phyloP scores from a whole-genome alignment of 1,284 basidiomycete species.

The Tylopilus microsporus region DNA sequence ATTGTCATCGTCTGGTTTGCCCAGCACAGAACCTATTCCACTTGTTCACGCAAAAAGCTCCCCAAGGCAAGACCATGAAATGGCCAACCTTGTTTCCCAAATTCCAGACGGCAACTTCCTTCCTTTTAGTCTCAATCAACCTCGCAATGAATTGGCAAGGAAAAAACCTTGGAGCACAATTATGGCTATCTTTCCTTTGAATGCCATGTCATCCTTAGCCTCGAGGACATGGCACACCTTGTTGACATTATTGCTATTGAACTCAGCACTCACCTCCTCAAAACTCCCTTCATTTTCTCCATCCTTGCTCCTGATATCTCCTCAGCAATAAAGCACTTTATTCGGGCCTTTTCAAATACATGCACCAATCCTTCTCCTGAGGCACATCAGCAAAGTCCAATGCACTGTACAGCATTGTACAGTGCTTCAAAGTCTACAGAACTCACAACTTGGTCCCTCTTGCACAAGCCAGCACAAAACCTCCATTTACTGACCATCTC shows the following conservation, averaged over 20 bases:
- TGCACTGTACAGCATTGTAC: too few species aligned
- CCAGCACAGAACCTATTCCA: too few species aligned
- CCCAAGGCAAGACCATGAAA: conserved; percentile 30
- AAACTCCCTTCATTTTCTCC: conserved; percentile 86
- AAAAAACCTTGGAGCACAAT: conserved; percentile 39
- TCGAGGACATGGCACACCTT: conserved; percentile 69
- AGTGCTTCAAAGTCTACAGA: too few species aligned
- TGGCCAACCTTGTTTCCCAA: conserved; percentile 33
- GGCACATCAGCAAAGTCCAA: too few species aligned
- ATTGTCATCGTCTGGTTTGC: too few species aligned
- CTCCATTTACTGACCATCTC: too few species aligned
- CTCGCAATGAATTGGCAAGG: conserved; percentile 35
- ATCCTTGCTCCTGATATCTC: conserved; percentile 79
- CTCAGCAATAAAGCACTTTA: conserved; percentile 65
- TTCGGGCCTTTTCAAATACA: conserved; percentile 67
- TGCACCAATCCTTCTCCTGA: conserved; percentile 40
- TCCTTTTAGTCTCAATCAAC: conserved; percentile 53
- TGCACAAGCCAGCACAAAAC: too few species aligned
- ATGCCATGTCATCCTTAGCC: conserved; percentile 67
- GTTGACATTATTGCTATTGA: conserved; percentile 69
- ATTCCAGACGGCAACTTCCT: conserved; percentile 64
- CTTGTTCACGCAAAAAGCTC: conserved; percentile 19
- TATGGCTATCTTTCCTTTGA: conserved; percentile 72
- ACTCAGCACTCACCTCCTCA: conserved; percentile 69
- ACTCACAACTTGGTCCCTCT: too few species aligned